phyloP scores from a whole-genome alignment of 495 filamentous ascomycete genomes.

The Lophiotrema nucula region DNA sequence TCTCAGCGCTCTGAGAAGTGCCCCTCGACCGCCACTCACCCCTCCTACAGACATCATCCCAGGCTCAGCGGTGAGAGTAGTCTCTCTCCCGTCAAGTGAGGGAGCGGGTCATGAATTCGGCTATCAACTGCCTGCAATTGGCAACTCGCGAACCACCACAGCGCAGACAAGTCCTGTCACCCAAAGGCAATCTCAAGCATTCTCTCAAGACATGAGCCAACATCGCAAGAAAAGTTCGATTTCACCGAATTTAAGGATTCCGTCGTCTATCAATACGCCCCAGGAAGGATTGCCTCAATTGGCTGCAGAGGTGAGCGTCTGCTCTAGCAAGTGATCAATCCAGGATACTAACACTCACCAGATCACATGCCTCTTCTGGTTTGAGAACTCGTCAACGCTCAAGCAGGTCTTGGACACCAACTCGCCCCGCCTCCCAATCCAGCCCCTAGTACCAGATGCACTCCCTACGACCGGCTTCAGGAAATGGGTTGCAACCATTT shows the following conservation, averaged over 20 bases:
- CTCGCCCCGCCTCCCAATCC: constrained; percentile 48
- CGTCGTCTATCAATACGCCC: constrained; percentile 27
- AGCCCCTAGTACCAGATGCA: constrained; percentile 65
- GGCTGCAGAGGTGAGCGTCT: constrained; percentile 33
- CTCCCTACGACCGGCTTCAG: constrained; percentile 75
- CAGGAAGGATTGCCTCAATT: constrained; percentile 34
- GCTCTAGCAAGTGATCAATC: background rate
- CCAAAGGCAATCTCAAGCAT: constrained; percentile 4
- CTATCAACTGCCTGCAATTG: constrained; percentile 22
- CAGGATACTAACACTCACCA: constrained; percentile 42
- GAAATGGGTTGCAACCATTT: constrained; percentile 89
- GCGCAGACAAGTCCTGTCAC: constrained; percentile 8
- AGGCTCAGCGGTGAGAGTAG: constrained; percentile 21
- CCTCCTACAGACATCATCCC: constrained; percentile 19
- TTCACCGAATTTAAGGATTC: constrained; percentile 33
- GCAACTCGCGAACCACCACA: constrained; percentile 18
- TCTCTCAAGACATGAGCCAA: constrained; percentile 13
- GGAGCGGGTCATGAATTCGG: constrained; percentile 18
- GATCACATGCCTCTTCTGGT: constrained; percentile 98
- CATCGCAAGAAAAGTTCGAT: constrained; percentile 23
- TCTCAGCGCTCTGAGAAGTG: background rate
- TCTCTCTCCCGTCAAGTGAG: constrained; percentile 20
- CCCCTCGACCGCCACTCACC: constrained; percentile 20
- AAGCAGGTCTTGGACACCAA: constrained; percentile 66
- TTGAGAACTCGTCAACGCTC: constrained; percentile 79